A percentile compares a stretch with the other conserved stretches of the same genome.
These are phyloP conservation scores for Fusarium nurragi DNA, from an alignment of 2,329 filamentous ascomycete species.

Conservation along the genomic window DNA sequence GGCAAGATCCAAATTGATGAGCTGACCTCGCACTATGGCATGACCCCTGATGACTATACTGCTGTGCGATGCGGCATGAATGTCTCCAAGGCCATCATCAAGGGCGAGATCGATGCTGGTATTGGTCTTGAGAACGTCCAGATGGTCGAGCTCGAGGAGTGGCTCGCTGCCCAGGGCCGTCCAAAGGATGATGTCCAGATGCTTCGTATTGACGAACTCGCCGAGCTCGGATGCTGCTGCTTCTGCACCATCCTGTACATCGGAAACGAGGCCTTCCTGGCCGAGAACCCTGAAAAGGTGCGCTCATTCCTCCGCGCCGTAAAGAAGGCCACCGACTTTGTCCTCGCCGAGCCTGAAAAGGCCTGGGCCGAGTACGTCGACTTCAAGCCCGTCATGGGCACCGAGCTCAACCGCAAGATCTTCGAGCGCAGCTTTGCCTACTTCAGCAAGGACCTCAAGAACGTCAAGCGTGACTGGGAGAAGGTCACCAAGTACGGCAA, in stretches of 20 bases:
- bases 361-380: constrained; percentile 76
- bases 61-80: constrained; percentile 85
- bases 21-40: constrained; percentile 79
- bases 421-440: constrained; percentile 82
- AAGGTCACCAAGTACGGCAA: constrained; percentile 83
- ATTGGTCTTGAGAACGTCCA: constrained; percentile 83
- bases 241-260: constrained; percentile 87
- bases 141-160: constrained; percentile 84
- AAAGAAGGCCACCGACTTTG: constrained; percentile 78
- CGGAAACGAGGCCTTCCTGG: constrained; percentile 76
- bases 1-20: constrained; percentile 88
- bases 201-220: constrained; percentile 83
- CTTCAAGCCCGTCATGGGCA: constrained; percentile 76
- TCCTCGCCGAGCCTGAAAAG: constrained; percentile 68
- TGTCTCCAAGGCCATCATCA: constrained; percentile 78
- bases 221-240: constrained; percentile 83
- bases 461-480: constrained; percentile 77
- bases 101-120: constrained; percentile 77
- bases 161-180: constrained; percentile 71
- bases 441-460: constrained; percentile 78
- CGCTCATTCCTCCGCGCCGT: constrained; percentile 75
- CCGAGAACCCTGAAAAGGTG: constrained; percentile 72
- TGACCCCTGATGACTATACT: constrained; percentile 77
- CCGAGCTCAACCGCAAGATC: constrained; percentile 77
- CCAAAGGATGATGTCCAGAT: constrained; percentile 76